phyloP scores from a whole-genome alignment of 257 asterid genomes.

The Rauvolfia tetraphylla region DNA sequence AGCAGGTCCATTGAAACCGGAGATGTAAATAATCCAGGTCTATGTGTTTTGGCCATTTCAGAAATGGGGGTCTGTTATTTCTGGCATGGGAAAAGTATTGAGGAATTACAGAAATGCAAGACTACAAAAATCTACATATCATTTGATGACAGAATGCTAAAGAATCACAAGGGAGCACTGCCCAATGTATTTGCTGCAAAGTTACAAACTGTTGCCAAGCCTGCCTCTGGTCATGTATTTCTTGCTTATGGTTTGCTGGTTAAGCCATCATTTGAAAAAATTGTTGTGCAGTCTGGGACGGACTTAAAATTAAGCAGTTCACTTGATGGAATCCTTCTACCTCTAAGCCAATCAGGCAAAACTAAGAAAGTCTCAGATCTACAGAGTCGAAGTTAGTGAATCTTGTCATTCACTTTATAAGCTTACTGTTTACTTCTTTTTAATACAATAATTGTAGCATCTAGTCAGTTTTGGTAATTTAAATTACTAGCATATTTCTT shows the following conservation, averaged over 20 bases:
- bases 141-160: slow-evolving; percentile 40
- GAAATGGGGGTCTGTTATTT: slow-evolving; percentile 85
- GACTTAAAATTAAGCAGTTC: slow-evolving; percentile 57
- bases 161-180: slow-evolving; percentile 53
- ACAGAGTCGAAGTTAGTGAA: slow-evolving; percentile 50
- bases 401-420: not conserved
- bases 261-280: slow-evolving; percentile 77
- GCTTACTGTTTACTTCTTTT: not conserved
- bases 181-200: slow-evolving; percentile 77
- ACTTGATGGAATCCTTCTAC: slow-evolving; percentile 68
- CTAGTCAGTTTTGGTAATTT: not conserved
- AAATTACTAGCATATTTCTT: not conserved
- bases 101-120: slow-evolving; percentile 55
- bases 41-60: slow-evolving; percentile 78
- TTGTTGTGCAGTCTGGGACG: slow-evolving; percentile 64
- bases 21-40: slow-evolving; percentile 43
- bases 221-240: slow-evolving; percentile 52
- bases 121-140: slow-evolving; percentile 61
- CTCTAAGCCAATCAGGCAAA: slow-evolving; percentile 50
- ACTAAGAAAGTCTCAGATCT: slow-evolving; percentile 41
- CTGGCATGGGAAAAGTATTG: slow-evolving; percentile 69
- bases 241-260: slow-evolving; percentile 75
- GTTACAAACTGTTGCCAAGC: slow-evolving; percentile 48
- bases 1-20: slow-evolving; percentile 33
- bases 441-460: not conserved